phyloP scores from a whole-genome alignment of 306 rosid species.

The Castanea mollissima region DNA sequence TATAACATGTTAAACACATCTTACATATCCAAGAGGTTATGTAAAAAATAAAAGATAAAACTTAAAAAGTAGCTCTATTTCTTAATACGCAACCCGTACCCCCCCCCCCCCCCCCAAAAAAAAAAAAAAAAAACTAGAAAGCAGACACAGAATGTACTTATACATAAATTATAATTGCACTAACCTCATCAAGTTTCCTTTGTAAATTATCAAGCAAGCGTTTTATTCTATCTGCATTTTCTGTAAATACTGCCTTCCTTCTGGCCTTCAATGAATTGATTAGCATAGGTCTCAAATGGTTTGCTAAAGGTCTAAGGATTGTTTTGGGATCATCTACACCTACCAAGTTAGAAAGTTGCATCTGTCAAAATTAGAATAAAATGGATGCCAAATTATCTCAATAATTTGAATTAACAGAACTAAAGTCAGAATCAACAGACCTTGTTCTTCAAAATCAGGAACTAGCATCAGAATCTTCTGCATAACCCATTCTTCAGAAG shows the following conservation, averaged over 20 bases:
- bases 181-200: slow-evolving; percentile 91
- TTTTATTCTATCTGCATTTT: slow-evolving; percentile 72
- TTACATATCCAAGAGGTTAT: not conserved
- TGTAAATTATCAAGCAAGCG: slow-evolving; percentile 75
- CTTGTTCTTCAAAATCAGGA: slow-evolving; percentile 91
- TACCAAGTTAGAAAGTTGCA: slow-evolving; percentile 37
- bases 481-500: slow-evolving; percentile 92
- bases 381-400: not conserved
- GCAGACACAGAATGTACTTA: slow-evolving; percentile 2
- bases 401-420: slow-evolving; percentile 23
- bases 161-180: slow-evolving; percentile 24
- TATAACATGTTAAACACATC: not conserved
- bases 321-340: slow-evolving; percentile 75
- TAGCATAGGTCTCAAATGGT: slow-evolving; percentile 73
- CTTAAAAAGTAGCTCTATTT: not conserved
- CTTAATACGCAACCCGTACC: not conserved
- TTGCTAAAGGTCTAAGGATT: slow-evolving; percentile 66
- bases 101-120: not conserved
- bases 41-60: not conserved
- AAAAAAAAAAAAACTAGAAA: slow-evolving; percentile 1
- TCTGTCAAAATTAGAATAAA: slow-evolving; percentile 31
- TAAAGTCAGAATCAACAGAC: slow-evolving; percentile 44
- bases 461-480: slow-evolving; percentile 63
- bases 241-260: slow-evolving; percentile 75
- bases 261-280: slow-evolving; percentile 77